A percentile compares a stretch with the other conserved stretches of the same genome.
Conservation (phyloP, 257 asterid species). For the Anisodus acutangulus region DNA sequence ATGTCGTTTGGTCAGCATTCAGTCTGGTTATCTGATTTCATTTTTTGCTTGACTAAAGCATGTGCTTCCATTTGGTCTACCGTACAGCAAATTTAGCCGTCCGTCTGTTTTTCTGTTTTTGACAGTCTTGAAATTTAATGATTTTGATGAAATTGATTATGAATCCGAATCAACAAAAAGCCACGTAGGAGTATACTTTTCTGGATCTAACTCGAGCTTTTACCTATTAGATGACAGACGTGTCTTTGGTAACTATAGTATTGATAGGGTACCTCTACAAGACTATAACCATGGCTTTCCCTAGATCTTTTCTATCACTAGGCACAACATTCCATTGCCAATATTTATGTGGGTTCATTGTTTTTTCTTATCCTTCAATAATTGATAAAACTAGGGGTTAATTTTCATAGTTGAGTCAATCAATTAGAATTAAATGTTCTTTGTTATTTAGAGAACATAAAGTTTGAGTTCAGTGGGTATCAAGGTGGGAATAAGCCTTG, state of each 20-base stretch:
- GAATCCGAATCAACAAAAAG: neutral
- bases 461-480: neutral
- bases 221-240: neutral
- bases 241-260: conserved; percentile 15
- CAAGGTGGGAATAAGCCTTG: neutral
- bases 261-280: conserved; percentile 9
- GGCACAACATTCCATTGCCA: neutral
- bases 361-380: neutral
- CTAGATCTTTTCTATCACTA: neutral
- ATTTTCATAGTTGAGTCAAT: conserved; percentile 21
- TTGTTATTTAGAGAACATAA: conserved; percentile 17
- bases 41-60: neutral
- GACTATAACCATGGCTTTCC: neutral
- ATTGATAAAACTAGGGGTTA: neutral
- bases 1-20: neutral
- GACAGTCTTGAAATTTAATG: conserved; percentile 1
- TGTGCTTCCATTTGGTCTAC: neutral
- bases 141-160: neutral
- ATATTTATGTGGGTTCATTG: conserved; percentile 20
- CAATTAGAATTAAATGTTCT: neutral
- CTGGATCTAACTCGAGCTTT: neutral
- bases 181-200: neutral
- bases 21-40: neutral
- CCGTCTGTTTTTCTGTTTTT: neutral
- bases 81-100: neutral